Evolutionary conservation across 2,329 filamentous ascomycete genomes (phyloP).

Genomic region (Alternaria burnsii): DNA sequence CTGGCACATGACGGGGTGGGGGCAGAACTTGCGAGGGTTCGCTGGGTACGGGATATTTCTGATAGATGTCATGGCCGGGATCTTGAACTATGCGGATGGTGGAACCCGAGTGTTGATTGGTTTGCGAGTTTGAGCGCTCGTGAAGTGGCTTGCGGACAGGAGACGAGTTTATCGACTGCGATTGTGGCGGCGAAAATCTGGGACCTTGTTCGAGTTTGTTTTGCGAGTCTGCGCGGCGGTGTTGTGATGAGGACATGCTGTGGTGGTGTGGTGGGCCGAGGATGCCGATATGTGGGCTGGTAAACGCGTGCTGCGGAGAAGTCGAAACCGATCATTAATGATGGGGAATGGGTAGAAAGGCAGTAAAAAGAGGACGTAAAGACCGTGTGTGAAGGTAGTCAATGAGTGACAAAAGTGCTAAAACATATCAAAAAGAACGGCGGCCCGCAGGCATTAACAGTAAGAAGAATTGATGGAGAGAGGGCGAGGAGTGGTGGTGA

Average conservation of each 20-base stretch:
- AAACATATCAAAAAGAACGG: constrained; percentile 49
- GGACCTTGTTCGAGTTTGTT: constrained; percentile 37
- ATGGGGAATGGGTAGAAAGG: constrained; percentile 22
- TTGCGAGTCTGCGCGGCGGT: constrained; percentile 38
- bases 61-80: constrained; percentile 46
- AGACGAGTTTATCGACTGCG: constrained; percentile 39
- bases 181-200: constrained; percentile 42
- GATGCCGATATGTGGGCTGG: constrained; percentile 31
- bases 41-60: constrained; percentile 52
- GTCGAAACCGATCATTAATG: constrained; percentile 46
- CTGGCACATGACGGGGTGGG: constrained; percentile 49
- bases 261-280: constrained; percentile 26
- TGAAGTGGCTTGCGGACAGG: constrained; percentile 49
- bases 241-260: constrained; percentile 45
- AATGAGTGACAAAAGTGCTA: constrained; percentile 47
- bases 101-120: constrained; percentile 49
- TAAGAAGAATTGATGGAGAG: constrained; percentile 38
- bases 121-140: constrained; percentile 49
- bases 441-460: constrained; percentile 48
- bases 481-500: constrained; percentile 44
- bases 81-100: constrained; percentile 54
- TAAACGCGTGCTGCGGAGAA: constrained; percentile 30
- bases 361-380: constrained; percentile 28
- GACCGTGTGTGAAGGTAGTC: constrained; percentile 31
- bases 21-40: constrained; percentile 52